Evolutionary conservation across 441 rosid species (phyloP).

Genomic region (Populus hybrid): DNA sequence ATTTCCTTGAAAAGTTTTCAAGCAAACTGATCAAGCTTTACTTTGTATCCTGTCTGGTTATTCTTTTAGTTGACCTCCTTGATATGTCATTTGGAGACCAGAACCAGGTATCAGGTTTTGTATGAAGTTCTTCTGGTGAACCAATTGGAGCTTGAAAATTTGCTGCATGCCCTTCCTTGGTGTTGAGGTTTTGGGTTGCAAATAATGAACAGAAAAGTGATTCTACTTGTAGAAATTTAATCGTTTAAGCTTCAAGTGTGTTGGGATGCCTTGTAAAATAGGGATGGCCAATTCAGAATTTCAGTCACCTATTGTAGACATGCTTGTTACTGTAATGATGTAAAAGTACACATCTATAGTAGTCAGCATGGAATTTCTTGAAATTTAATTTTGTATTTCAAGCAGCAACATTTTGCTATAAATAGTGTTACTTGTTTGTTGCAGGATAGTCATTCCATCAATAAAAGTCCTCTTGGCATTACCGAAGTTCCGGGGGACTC

Average conservation of each 20-base stretch:
- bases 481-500: constrained; percentile 46
- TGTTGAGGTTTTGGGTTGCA: neutral
- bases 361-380: neutral
- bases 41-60: neutral
- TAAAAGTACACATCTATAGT: neutral
- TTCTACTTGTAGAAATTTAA: neutral
- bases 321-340: neutral
- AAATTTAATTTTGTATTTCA: neutral
- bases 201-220: neutral
- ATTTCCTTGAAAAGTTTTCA: neutral
- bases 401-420: neutral
- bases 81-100: neutral
- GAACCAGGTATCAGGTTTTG: neutral
- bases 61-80: neutral
- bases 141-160: neutral
- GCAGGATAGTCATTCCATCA: constrained; percentile 39
- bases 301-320: neutral
- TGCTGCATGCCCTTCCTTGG: neutral
- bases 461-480: constrained; percentile 29
- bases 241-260: neutral
- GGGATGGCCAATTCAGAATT: neutral
- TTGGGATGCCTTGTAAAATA: neutral
- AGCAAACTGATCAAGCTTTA: neutral
- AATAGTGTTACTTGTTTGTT: constrained; percentile 11
- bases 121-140: neutral